Percentiles rank a stretch among this genome's conserved stretches.
These are phyloP conservation scores for Pogostemon cablin DNA, from an alignment of 257 asterid species.

Conservation along the genomic window DNA sequence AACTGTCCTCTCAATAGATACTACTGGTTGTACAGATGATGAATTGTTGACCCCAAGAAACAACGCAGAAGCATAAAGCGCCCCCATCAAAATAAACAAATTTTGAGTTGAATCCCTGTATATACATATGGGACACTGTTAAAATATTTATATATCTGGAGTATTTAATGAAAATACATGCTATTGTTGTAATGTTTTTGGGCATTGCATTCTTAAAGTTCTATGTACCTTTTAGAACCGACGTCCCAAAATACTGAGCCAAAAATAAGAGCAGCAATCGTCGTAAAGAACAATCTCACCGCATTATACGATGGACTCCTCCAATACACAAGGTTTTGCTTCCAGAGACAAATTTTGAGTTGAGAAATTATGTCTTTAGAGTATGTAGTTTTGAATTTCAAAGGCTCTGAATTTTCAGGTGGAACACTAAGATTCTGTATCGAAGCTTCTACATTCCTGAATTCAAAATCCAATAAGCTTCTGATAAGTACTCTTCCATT, in stretches of 20 bases:
- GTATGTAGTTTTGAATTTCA: constrained; percentile 54
- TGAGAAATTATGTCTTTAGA: constrained; percentile 62
- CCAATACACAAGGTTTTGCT: constrained; percentile 83
- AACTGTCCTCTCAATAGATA: constrained; percentile 83
- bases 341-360: constrained; percentile 68
- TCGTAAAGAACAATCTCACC: constrained; percentile 78
- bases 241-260: constrained; percentile 83
- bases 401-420: constrained; percentile 61
- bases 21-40: constrained; percentile 85
- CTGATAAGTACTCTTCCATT: not conserved
- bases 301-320: constrained; percentile 80
- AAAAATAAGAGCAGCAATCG: constrained; percentile 65
- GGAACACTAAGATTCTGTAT: constrained; percentile 60
- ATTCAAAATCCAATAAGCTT: not conserved
- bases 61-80: constrained; percentile 67
- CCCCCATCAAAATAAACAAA: constrained; percentile 75
- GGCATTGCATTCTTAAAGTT: not conserved
- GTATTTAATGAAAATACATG: too few relatives aligned
- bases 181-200: not conserved
- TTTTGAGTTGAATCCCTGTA: constrained; percentile 75
- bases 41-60: constrained; percentile 89
- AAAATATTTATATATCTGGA: not conserved
- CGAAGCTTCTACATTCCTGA: constrained; percentile 76
- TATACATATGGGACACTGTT: constrained; percentile 28
- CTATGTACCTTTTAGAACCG: constrained; percentile 68